Evolutionary conservation across 1,284 basidiomycete species (phyloP).

Genomic region (Leccinum colubrinum): DNA sequence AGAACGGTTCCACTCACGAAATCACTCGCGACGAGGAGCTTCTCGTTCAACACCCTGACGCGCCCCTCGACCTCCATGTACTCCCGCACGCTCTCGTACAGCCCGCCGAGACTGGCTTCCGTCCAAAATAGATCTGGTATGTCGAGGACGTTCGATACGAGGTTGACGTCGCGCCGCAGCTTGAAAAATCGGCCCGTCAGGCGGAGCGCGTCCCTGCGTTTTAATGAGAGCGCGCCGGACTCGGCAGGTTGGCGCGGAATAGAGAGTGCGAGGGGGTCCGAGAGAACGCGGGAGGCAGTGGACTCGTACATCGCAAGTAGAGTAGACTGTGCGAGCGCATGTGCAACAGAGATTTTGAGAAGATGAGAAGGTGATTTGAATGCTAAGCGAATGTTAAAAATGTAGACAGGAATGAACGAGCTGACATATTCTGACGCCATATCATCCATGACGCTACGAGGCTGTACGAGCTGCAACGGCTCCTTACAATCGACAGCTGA

Average conservation of each 20-base stretch:
- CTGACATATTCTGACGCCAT: constrained; percentile 36
- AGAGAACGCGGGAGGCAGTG: constrained; percentile 76
- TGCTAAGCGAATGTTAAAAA: constrained; percentile 43
- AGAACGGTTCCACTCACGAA: constrained; percentile 54
- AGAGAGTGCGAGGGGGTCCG: constrained; percentile 71
- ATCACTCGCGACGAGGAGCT: constrained; percentile 84
- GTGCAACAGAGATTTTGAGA: constrained; percentile 87
- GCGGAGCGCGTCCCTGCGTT: constrained; percentile 80
- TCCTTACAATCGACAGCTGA: not conserved
- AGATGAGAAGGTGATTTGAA: constrained; percentile 88
- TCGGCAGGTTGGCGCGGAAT: constrained; percentile 86
- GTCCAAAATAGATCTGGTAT: constrained; percentile 96
- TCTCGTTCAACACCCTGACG: constrained; percentile 88
- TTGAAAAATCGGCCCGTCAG: constrained; percentile 90
- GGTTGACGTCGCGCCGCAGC: constrained; percentile 85
- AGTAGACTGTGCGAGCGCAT: constrained; percentile 93
- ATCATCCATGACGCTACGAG: not conserved
- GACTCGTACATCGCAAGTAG: constrained; percentile 90
- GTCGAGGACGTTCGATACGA: constrained; percentile 92
- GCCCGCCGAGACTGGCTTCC: constrained; percentile 84
- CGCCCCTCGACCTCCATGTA: constrained; percentile 92
- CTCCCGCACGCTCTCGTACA: constrained; percentile 93
- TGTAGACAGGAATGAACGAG: not conserved
- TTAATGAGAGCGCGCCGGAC: constrained; percentile 77
- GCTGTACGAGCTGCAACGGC: not conserved